These are phyloP conservation scores for Leccinum angustisporum DNA, from an alignment of 1,284 basidiomycete species.

Conservation along the genomic window DNA sequence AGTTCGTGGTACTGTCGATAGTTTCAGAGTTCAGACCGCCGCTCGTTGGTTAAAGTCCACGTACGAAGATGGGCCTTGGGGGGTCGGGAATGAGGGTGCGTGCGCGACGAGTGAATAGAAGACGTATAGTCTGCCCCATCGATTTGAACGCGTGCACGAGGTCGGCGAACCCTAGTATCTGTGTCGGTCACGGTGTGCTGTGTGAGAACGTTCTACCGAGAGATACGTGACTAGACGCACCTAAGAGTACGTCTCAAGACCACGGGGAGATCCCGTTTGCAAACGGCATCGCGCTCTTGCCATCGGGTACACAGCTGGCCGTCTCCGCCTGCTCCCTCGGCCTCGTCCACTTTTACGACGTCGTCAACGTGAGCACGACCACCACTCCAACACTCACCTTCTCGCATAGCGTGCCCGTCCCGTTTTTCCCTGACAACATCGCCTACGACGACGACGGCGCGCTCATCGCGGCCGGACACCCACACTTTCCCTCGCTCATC, in stretches of 20 bases:
- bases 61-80: slow-evolving; percentile 55
- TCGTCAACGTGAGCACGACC: slow-evolving; percentile 37
- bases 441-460: slow-evolving; percentile 46
- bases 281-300: slow-evolving; percentile 64
- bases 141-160: too few relatives aligned
- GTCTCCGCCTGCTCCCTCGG: slow-evolving; percentile 53
- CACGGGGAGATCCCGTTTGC: slow-evolving; percentile 54
- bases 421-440: slow-evolving; percentile 65
- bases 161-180: too few relatives aligned
- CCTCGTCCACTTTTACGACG: slow-evolving; percentile 50
- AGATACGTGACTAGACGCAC: too few relatives aligned
- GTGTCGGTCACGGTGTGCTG: too few relatives aligned
- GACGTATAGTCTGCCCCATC: slow-evolving; percentile 35
- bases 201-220: too few relatives aligned
- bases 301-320: slow-evolving; percentile 48
- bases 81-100: slow-evolving; percentile 1
- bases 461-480: slow-evolving; percentile 63
- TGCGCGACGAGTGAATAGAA: not conserved
- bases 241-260: too few relatives aligned
- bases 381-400: slow-evolving; percentile 28
- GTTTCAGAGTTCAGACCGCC: slow-evolving; percentile 7
- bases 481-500: slow-evolving; percentile 54
- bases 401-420: slow-evolving; percentile 44
- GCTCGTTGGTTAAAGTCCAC: not conserved
- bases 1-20: slow-evolving; percentile 75